Evolutionary conservation across 2,329 filamentous ascomycete genomes (phyloP).

Genomic region (Arthrobotrys entomopaga): DNA sequence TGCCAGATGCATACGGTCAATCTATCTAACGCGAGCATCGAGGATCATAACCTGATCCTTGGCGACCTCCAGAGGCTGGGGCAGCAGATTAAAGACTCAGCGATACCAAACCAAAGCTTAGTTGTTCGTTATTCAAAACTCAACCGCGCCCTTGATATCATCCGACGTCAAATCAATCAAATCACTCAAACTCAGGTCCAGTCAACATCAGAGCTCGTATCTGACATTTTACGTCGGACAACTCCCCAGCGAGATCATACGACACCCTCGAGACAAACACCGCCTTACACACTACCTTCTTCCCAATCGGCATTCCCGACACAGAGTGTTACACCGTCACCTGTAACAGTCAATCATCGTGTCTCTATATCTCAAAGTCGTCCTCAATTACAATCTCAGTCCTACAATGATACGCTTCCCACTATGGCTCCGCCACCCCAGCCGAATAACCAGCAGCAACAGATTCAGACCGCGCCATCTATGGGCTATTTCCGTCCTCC

Average conservation of each 20-base stretch:
- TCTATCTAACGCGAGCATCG: slow-evolving; percentile 24
- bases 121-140: slow-evolving; percentile 44
- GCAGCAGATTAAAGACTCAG: slow-evolving; percentile 44
- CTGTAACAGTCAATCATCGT: slow-evolving; percentile 1
- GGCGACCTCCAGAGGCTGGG: slow-evolving; percentile 37
- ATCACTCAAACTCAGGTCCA: slow-evolving; percentile 28
- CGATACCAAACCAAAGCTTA: slow-evolving; percentile 18
- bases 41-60: slow-evolving; percentile 41
- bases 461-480: neutral
- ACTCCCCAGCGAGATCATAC: slow-evolving; percentile 9
- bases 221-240: slow-evolving; percentile 25
- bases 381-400: slow-evolving; percentile 14
- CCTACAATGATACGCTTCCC: neutral
- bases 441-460: slow-evolving; percentile 10
- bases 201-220: slow-evolving; percentile 34
- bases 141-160: slow-evolving; percentile 25
- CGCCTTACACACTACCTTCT: neutral
- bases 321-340: slow-evolving; percentile 4
- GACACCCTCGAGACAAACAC: slow-evolving; percentile 11
- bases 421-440: slow-evolving; percentile 39
- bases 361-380: slow-evolving; percentile 7
- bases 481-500: slow-evolving; percentile 20
- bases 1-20: slow-evolving; percentile 38
- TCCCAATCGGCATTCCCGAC: neutral
- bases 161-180: slow-evolving; percentile 44